A percentile compares a stretch with the other conserved stretches of the same genome.
Conservation (phyloP, 2,329 filamentous ascomycete genomes). For the Hymenoscyphus salicellus region DNA sequence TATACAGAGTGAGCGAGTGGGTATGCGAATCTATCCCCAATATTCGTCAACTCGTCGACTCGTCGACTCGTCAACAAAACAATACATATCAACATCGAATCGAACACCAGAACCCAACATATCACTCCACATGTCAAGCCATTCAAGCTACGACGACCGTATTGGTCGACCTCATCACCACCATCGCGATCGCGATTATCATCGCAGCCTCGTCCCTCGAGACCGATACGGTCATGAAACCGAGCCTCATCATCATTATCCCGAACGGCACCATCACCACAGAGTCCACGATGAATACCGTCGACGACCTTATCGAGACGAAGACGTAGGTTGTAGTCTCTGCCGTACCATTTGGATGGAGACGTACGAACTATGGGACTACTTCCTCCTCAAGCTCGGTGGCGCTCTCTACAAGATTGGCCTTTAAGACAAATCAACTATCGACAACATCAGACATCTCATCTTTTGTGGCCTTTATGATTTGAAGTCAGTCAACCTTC, state of each 20-base stretch:
- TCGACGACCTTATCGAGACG: neutral
- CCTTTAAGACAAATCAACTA: neutral
- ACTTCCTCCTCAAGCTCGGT: constrained; percentile 4
- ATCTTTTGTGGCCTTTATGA: neutral
- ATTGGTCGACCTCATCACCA: neutral
- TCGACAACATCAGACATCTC: neutral
- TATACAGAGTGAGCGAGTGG: neutral
- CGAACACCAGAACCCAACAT: neutral
- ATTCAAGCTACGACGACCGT: neutral
- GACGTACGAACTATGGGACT: constrained; percentile 13
- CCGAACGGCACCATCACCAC: neutral
- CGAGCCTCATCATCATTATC: neutral
- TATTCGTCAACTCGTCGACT: neutral
- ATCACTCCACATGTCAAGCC: neutral
- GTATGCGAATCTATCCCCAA: neutral
- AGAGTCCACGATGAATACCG: neutral
- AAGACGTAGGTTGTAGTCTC: constrained; percentile 4
- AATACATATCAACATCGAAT: neutral
- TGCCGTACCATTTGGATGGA: constrained; percentile 8
- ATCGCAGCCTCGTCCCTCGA: neutral
- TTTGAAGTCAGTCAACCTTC: neutral
- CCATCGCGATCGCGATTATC: neutral
- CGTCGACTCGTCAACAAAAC: neutral
- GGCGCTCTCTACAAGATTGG: constrained; percentile 8
- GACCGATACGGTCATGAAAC: neutral